Percentiles rank a stretch among this genome's conserved stretches.
phyloP scores from a whole-genome alignment of 2,329 filamentous ascomycete genomes.

The Coleophoma eucalyptorum region DNA sequence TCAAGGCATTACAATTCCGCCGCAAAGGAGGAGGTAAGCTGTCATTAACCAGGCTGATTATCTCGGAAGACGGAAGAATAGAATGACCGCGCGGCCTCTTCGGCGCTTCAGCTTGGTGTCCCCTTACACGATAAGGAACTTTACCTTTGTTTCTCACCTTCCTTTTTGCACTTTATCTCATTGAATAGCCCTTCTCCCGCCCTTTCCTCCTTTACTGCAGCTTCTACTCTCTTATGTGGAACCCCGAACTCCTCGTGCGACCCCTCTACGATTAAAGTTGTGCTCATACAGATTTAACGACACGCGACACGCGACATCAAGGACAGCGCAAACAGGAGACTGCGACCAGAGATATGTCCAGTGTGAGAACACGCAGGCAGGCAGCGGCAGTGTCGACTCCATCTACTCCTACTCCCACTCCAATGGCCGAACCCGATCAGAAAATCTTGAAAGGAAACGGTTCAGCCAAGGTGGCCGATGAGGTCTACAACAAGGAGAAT shows the following conservation, averaged over 20 bases:
- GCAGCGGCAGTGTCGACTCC: conserved; percentile 23
- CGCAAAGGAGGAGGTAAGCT: not conserved
- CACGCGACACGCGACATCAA: not conserved
- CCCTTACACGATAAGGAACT: not conserved
- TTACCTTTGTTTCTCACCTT: not conserved
- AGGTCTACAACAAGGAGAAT: conserved; percentile 55
- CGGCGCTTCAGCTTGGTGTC: no score
- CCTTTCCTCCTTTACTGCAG: no score
- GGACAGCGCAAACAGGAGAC: no score
- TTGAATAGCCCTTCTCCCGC: no score
- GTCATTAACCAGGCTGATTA: not conserved
- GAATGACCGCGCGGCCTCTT: no score
- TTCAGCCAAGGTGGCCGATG: conserved; percentile 30
- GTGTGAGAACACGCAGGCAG: conserved; percentile 26
- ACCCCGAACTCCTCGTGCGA: no score
- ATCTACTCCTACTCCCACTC: conserved; percentile 21
- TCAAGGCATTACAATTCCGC: not conserved
- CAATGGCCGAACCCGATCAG: conserved; percentile 15
- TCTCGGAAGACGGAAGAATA: not conserved
- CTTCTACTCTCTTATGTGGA: no score
- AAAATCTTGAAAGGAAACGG: conserved; percentile 42
- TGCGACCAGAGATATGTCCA: conserved; percentile 18
- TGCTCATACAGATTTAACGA: no score
- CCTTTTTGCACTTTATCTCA: not conserved
- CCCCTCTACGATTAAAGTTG: no score